Evolutionary conservation across 1,139 yeast genomes (phyloP).

Genomic region (Saccharomyces pastorianus): DNA sequence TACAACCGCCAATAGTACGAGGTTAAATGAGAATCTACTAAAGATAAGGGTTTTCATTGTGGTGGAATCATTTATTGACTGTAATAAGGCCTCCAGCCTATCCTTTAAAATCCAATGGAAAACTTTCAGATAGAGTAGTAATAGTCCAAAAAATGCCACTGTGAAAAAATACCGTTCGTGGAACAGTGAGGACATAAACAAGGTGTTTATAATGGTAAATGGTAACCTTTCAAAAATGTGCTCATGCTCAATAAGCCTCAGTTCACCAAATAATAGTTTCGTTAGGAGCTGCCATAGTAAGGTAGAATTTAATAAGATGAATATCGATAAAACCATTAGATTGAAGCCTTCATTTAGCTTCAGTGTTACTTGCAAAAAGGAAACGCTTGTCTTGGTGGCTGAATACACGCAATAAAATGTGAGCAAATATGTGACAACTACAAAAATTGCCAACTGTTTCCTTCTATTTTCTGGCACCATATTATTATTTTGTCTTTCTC

Average conservation of each 20-base stretch:
- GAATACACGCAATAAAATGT: conserved; percentile 6
- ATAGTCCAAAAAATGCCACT: conserved; percentile 32
- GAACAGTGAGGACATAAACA: conserved; percentile 58
- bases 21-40: conserved; percentile 35
- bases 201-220: conserved; percentile 56
- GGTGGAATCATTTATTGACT: conserved; percentile 33
- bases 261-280: conserved; percentile 57
- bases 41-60: conserved; percentile 29
- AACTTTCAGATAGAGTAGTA: conserved; percentile 51
- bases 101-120: conserved; percentile 70
- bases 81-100: conserved; percentile 48
- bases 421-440: conserved; percentile 11
- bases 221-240: conserved; percentile 63
- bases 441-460: conserved; percentile 10
- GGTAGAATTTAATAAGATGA: conserved; percentile 25
- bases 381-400: conserved; percentile 15
- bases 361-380: conserved; percentile 26
- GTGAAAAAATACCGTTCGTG: conserved; percentile 48
- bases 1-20: conserved; percentile 37
- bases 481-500: background rate
- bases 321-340: conserved; percentile 32
- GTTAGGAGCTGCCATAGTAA: conserved; percentile 30
- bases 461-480: conserved; percentile 10
- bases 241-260: conserved; percentile 69
- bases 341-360: conserved; percentile 39